These are phyloP conservation scores for Fomitopsis serialis DNA, from an alignment of 768 basidiomycete species.

Conservation along the genomic window DNA sequence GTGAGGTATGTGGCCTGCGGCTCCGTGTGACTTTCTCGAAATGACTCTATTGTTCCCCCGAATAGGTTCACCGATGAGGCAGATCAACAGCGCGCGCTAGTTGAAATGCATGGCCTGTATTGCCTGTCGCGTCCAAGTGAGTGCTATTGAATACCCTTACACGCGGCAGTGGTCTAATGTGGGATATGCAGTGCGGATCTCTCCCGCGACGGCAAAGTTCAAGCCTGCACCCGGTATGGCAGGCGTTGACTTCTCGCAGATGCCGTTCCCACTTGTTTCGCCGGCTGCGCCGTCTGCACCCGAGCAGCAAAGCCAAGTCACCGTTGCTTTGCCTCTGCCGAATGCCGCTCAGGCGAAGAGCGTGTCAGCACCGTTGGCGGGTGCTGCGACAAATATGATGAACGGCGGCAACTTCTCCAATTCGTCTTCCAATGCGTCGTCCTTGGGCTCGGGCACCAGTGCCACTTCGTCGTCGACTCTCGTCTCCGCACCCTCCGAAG, in stretches of 20 bases:
- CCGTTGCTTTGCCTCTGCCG: constrained; percentile 46
- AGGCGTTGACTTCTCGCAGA: constrained; percentile 32
- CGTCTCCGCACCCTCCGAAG: constrained; percentile 45
- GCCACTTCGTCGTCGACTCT: constrained; percentile 48
- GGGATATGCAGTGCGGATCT: constrained; percentile 71
- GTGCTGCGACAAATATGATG: constrained; percentile 21
- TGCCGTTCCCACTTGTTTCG: constrained; percentile 35
- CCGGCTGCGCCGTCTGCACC: constrained; percentile 19
- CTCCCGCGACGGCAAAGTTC: constrained; percentile 84
- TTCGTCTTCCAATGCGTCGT: constrained; percentile 34
- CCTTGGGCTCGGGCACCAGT: constrained; percentile 31
- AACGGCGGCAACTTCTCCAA: constrained; percentile 24
- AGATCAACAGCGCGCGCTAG: constrained; percentile 85
- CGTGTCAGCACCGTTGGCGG: constrained; percentile 66
- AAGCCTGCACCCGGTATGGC: constrained; percentile 49
- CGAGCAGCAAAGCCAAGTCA: constrained; percentile 32
- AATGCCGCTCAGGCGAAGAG: constrained; percentile 48
- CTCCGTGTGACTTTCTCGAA: neutral
- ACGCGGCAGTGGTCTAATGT: constrained; percentile 11
- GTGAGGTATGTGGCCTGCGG: constrained; percentile 53
- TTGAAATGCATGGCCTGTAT: constrained; percentile 89
- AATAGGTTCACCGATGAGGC: constrained; percentile 81
- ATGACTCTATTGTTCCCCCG: constrained; percentile 11
- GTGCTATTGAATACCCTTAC: constrained; percentile 23
- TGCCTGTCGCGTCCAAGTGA: constrained; percentile 84